Percentiles rank a stretch among this genome's conserved stretches.
Evolutionary conservation across 2,329 filamentous ascomycete species (phyloP).

Genomic region (Xylariaceae sp.): DNA sequence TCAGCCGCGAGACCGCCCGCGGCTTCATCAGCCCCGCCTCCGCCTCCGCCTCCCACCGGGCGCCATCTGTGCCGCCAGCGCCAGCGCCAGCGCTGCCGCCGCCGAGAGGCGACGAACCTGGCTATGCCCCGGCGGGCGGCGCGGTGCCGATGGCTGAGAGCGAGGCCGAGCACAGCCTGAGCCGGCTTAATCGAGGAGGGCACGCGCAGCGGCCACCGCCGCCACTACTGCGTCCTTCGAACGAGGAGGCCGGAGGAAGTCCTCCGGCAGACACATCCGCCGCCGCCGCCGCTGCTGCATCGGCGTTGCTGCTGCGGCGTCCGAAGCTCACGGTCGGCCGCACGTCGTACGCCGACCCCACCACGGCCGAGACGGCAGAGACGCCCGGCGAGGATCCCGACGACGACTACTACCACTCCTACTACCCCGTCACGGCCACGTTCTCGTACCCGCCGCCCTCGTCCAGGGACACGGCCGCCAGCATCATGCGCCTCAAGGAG

Average conservation of each 20-base stretch:
- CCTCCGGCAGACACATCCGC: conserved; percentile 19
- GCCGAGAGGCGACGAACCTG: no score
- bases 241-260: conserved; percentile 19
- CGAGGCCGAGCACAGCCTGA: conserved; percentile 35
- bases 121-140: conserved; percentile 15
- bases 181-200: conserved; percentile 32
- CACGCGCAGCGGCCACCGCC: no score
- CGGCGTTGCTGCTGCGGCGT: conserved; percentile 11
- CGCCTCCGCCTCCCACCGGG: conserved; percentile 9
- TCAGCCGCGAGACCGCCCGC: conserved; percentile 32
- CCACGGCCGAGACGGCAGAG: conserved; percentile 18
- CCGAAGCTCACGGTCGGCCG: conserved; percentile 24
- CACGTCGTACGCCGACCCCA: conserved; percentile 27
- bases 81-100: no score
- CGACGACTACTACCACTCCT: no score
- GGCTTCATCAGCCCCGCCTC: conserved; percentile 25
- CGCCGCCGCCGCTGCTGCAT: conserved; percentile 13
- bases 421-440: conserved; percentile 18
- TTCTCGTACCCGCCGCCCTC: conserved; percentile 27
- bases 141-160: conserved; percentile 26
- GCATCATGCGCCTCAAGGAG: conserved; percentile 25
- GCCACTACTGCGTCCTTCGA: no score
- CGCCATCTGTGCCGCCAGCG: no score
- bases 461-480: conserved; percentile 25
- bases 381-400: conserved; percentile 17